These are phyloP conservation scores for Komagataea norvegica DNA, from an alignment of 1,139 yeast species.

Conservation along the genomic window DNA sequence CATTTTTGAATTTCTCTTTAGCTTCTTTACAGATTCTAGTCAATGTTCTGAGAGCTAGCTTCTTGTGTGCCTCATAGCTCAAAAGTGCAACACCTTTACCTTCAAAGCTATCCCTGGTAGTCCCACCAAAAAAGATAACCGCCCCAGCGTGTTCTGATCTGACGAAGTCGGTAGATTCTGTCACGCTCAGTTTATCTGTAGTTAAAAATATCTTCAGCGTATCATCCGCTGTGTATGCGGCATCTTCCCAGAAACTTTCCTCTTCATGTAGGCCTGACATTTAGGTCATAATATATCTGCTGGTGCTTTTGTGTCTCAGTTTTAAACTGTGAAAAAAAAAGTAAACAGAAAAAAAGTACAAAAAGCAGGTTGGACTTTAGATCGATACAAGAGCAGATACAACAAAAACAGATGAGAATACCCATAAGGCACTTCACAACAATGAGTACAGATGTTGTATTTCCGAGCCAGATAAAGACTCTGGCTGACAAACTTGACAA, in stretches of 20 bases:
- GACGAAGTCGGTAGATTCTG: constrained; percentile 28
- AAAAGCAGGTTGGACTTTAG: no score
- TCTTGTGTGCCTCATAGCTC: constrained; percentile 40
- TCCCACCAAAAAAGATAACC: constrained; percentile 43
- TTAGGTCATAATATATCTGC: no score
- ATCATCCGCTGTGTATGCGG: background rate
- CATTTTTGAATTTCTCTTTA: constrained; percentile 22
- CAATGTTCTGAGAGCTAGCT: constrained; percentile 36
- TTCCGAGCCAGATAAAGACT: constrained; percentile 46
- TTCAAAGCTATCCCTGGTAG: constrained; percentile 40
- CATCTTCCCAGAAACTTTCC: constrained; percentile 7
- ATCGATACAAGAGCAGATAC: no score
- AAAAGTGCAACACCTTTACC: constrained; percentile 35
- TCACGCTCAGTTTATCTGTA: constrained; percentile 15
- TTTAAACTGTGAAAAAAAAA: background rate
- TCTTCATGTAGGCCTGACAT: no score
- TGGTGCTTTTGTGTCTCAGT: no score
- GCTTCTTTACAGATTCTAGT: constrained; percentile 32
- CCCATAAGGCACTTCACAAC: constrained; percentile 9
- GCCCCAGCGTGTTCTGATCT: constrained; percentile 40
- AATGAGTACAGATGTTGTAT: constrained; percentile 20
- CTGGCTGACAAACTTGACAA: constrained; percentile 55
- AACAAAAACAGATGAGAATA: constrained; percentile 2
- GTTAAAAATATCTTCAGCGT: constrained; percentile 24
- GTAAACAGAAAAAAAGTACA: constrained; percentile 1